Conservation (phyloP, 2,329 filamentous ascomycete species). For the Fusarium domesticum region DNA sequence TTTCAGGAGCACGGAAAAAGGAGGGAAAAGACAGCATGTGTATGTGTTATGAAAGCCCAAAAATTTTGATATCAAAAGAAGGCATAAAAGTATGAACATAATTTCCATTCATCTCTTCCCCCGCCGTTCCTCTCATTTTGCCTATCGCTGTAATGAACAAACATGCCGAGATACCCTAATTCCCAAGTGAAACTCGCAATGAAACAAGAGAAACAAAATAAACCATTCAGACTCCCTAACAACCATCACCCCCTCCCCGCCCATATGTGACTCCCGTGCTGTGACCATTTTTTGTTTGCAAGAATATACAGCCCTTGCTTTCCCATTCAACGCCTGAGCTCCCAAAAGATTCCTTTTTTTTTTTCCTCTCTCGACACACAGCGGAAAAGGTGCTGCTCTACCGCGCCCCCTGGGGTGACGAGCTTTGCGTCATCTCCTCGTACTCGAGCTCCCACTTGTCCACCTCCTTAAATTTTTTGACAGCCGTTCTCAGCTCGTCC, state of each 20-base stretch:
- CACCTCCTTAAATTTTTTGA: constrained; percentile 65
- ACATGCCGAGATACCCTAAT: no score
- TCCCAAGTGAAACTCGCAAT: no score
- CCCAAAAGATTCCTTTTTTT: neutral
- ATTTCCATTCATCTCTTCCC: neutral
- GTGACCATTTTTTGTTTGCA: neutral
- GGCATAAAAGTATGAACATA: neutral
- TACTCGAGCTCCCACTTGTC: constrained; percentile 67
- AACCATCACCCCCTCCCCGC: neutral
- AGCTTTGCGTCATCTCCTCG: constrained; percentile 59
- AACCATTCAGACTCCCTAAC: constrained; percentile 17
- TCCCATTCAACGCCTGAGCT: neutral
- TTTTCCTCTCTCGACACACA: neutral
- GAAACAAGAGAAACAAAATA: constrained; percentile 15
- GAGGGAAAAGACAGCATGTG: neutral
- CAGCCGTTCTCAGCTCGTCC: constrained; percentile 56
- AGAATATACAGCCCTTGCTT: neutral
- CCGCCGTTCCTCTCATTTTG: no score
- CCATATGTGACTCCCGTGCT: constrained; percentile 12
- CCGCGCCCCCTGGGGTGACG: constrained; percentile 51
- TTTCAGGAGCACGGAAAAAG: neutral
- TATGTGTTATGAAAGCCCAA: neutral
- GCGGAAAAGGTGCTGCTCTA: constrained; percentile 27
- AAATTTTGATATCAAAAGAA: neutral
- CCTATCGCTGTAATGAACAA: no score